Conservation (phyloP, 495 filamentous ascomycete genomes). For the Saxophila tyrrhenica region DNA sequence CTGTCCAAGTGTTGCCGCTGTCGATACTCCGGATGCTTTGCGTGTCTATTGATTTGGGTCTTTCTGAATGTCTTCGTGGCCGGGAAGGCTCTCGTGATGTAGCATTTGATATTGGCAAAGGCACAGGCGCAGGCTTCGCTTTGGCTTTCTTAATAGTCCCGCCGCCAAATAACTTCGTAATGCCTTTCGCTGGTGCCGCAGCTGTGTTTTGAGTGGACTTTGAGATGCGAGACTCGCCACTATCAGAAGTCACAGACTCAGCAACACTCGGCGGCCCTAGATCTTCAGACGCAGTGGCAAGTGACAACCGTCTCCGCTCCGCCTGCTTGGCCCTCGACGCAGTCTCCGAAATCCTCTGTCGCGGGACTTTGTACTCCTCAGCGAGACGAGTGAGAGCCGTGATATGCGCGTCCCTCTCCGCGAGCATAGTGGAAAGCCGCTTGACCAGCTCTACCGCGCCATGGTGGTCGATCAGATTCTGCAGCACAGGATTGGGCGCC, state of each 20-base stretch:
- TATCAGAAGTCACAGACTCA: neutral
- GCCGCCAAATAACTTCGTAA: conserved; percentile 12
- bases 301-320: conserved; percentile 9
- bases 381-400: conserved; percentile 17
- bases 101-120: too few relatives aligned
- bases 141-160: neutral
- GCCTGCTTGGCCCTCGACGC: conserved; percentile 7
- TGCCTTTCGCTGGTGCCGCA: neutral
- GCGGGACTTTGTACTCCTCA: conserved; percentile 15
- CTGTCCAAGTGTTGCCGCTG: conserved; percentile 7
- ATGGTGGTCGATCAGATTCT: conserved; percentile 9
- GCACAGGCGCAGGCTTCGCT: neutral
- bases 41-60: conserved; percentile 12
- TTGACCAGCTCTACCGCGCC: conserved; percentile 9
- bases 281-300: conserved; percentile 3
- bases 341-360: conserved; percentile 7
- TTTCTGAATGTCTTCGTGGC: neutral
- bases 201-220: neutral
- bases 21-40: conserved; percentile 13
- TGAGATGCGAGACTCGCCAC: neutral
- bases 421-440: conserved; percentile 9
- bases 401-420: conserved; percentile 19
- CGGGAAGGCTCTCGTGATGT: neutral
- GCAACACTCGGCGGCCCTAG: neutral
- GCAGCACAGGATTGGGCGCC: conserved; percentile 4